Conservation (phyloP, 352 stramenopile species). For the Phytophthora uliginosa region DNA sequence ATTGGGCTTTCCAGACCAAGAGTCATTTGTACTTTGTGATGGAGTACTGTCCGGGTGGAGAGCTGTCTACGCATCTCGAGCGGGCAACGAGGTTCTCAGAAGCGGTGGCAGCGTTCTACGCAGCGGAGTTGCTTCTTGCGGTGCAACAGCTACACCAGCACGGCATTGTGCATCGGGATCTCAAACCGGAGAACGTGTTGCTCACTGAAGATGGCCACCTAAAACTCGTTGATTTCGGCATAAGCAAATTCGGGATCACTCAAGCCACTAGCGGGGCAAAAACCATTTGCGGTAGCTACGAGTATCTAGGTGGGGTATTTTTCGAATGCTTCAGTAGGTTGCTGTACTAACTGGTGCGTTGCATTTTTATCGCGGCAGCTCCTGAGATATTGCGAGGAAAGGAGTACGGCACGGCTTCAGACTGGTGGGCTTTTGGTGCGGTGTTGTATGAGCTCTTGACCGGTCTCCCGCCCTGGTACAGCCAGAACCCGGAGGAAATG, state of each 20-base stretch:
- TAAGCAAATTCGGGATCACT: conserved; percentile 87
- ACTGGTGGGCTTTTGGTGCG: conserved; percentile 86
- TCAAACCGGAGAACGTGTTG: conserved; percentile 87
- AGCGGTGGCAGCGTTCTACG: conserved; percentile 74
- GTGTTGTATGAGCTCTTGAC: conserved; percentile 87
- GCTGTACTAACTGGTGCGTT: neutral
- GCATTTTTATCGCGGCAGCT: conserved; percentile 34
- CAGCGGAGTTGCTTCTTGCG: conserved; percentile 75
- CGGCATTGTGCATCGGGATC: conserved; percentile 85
- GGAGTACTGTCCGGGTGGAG: conserved; percentile 85
- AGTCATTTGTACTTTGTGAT: conserved; percentile 80
- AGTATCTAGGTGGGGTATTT: conserved; percentile 74
- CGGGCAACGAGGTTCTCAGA: conserved; percentile 58
- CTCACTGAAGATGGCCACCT: conserved; percentile 73
- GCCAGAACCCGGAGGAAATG: conserved; percentile 63
- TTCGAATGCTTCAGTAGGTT: neutral
- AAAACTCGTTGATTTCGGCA: conserved; percentile 87
- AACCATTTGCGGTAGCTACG: conserved; percentile 83
- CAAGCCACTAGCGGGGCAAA: conserved; percentile 67
- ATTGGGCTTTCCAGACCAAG: conserved; percentile 84
- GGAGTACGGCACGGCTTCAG: conserved; percentile 81
- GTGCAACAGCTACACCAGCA: conserved; percentile 88
- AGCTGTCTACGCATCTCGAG: conserved; percentile 71
- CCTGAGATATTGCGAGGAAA: conserved; percentile 73
- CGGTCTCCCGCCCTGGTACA: conserved; percentile 83